Base-by-base conservation (phyloP, 176 grass and related monocot genomes). In the Echinochloa phyllopogon region DNA sequence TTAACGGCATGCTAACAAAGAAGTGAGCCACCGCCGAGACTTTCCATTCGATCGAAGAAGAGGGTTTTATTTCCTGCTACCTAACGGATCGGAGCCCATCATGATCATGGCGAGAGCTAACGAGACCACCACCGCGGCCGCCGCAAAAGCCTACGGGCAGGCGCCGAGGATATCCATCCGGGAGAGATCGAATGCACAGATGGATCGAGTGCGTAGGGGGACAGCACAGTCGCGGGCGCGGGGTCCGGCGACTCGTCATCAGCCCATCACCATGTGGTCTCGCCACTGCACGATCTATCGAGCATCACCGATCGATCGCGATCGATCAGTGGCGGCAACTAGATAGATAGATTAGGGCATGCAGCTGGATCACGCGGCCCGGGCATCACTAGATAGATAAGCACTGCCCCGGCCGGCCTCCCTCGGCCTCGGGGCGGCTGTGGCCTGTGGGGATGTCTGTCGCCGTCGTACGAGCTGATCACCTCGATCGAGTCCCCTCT, bases 71-170 rank as follows among this genome's bases (percentile, higher is more conserved):
- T 84, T 66, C 66, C 45, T 83, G 63, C 20, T 65, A 86, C 88
- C 85, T 76, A 91, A 84, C 85, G 70, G 74, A 91, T 80, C 85
- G 70, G 74, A 63, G 56, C 74, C 57, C 79, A 71, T 82, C 58
- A 84, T 86, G 43, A 20, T 74, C 29, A 33, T 33, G 29, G 29
- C 29, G 29, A 33, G 29, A 33, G 29, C 1, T 1, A 81, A 24
- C 44, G 82, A 82, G 86, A 73, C 86, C 82, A 78, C 90, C 37
- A 24, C 7, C 43, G 21, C 43, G 44, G 52, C 69, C 10, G 29
- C 37, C 51, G 64, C 86, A 40, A 84, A 87, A 88, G 82, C 41
- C 64, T 81, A 84, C 20, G 3, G 49, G 64, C 27, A n/a, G n/a
- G n/a, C n/a, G 37, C 48, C 24, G 36, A 87, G 81, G 72, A 86